Evolutionary conservation across 139 green algal species (phyloP).

Genomic region (Penium margaritaceum): DNA sequence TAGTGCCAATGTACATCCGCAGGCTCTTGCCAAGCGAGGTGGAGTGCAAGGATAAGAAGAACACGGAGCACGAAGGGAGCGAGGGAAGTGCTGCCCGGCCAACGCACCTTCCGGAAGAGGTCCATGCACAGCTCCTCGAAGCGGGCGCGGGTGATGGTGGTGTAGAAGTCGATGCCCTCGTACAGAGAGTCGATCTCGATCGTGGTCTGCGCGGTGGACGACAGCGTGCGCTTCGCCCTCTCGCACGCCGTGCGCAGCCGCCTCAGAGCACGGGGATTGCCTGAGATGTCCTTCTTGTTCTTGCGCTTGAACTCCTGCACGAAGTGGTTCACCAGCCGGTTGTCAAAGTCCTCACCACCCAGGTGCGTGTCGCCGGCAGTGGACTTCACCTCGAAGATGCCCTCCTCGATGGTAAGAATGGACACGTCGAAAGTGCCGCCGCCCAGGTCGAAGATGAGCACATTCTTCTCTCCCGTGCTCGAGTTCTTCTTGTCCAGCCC

Average conservation of each 20-base stretch:
- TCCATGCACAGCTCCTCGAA: conserved; percentile 72
- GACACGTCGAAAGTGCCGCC: conserved; percentile 96
- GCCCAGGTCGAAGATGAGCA: conserved; percentile 88
- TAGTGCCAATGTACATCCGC: too few species aligned
- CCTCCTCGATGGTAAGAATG: conserved; percentile 92
- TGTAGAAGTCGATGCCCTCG: conserved; percentile 96
- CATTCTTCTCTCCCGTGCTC: conserved; percentile 44
- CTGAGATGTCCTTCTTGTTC: conserved; percentile 90
- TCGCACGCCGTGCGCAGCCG: conserved; percentile 81
- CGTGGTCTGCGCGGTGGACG: conserved; percentile 72
- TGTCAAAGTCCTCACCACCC: conserved; percentile 96
- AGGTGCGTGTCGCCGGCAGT: conserved; percentile 94
- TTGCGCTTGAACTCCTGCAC: conserved; percentile 95
- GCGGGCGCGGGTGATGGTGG: conserved; percentile 54
- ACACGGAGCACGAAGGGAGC: neutral
- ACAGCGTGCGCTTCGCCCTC: conserved; percentile 87
- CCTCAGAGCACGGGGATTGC: conserved; percentile 69
- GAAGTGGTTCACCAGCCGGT: conserved; percentile 85
- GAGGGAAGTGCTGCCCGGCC: too few species aligned
- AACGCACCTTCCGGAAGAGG: conserved; percentile 76
- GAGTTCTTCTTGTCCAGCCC: conserved; percentile 56
- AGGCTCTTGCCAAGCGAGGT: too few species aligned
- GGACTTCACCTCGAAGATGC: conserved; percentile 96
- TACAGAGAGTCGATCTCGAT: conserved; percentile 96
- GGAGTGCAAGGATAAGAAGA: too few species aligned